A percentile compares a stretch with the other conserved stretches of the same genome.
Conservation (phyloP, 768 basidiomycete genomes). For the Neoboletus brunneissimus region DNA sequence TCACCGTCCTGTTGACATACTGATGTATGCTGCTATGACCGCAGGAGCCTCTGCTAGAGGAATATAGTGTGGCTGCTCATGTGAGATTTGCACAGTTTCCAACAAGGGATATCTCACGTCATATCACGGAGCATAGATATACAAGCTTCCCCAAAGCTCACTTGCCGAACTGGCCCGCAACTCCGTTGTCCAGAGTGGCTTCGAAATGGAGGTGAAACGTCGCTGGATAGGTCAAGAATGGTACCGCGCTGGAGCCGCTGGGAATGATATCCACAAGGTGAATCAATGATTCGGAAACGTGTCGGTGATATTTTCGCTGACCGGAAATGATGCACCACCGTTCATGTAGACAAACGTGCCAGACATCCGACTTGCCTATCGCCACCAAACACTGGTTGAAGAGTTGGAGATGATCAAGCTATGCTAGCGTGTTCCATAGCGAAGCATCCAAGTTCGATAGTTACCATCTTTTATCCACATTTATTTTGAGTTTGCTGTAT, state of each 20-base stretch:
- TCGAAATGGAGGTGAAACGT: slow-evolving; percentile 97
- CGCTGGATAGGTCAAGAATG: slow-evolving; percentile 93
- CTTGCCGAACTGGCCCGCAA: slow-evolving; percentile 98
- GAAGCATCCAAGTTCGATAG: neutral
- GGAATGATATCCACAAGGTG: slow-evolving; percentile 96
- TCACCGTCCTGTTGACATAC: neutral
- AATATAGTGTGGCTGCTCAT: slow-evolving; percentile 97
- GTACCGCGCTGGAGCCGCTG: slow-evolving; percentile 90
- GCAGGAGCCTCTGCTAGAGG: slow-evolving; percentile 88
- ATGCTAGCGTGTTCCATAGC: slow-evolving; percentile 2
- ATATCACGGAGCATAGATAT: slow-evolving; percentile 57
- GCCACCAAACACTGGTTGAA: slow-evolving; percentile 85
- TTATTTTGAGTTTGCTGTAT: neutral
- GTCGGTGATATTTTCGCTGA: slow-evolving; percentile 2
- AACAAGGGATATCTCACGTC: neutral
- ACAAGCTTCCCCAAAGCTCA: slow-evolving; percentile 92
- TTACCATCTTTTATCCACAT: neutral
- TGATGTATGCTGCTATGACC: neutral
- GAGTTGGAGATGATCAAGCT: slow-evolving; percentile 71
- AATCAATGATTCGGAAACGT: slow-evolving; percentile 7
- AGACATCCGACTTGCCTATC: slow-evolving; percentile 82
- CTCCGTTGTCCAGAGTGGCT: slow-evolving; percentile 94
- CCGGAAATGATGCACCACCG: neutral
- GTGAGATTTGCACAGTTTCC: slow-evolving; percentile 40
- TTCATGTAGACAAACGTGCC: slow-evolving; percentile 89